phyloP scores from a whole-genome alignment of 2,329 filamentous ascomycete genomes.

The Verticillium tricorpus region DNA sequence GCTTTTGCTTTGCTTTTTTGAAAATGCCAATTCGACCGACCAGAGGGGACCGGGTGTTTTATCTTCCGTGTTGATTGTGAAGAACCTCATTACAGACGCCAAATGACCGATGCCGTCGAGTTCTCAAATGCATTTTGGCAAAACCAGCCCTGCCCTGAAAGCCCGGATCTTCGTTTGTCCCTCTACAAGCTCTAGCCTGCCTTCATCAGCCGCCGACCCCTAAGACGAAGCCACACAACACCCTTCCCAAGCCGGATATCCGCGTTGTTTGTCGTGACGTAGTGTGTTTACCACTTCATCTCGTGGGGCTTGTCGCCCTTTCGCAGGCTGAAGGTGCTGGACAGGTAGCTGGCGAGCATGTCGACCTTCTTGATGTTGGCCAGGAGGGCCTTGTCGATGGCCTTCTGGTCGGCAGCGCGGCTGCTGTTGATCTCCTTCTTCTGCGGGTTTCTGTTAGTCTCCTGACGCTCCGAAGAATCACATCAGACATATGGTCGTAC shows the following conservation, averaged over 20 bases:
- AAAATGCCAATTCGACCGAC: background rate
- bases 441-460: constrained; percentile 45
- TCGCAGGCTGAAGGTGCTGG: constrained; percentile 94
- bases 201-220: constrained; percentile 6
- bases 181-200: constrained; percentile 3
- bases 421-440: constrained; percentile 95
- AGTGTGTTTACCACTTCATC: constrained; percentile 87
- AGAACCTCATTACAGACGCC: constrained; percentile 65
- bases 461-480: too few relatives aligned
- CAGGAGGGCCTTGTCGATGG: constrained; percentile 93
- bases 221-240: constrained; percentile 5
- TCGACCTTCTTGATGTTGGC: constrained; percentile 98
- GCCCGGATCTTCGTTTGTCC: constrained; percentile 9
- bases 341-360: constrained; percentile 88
- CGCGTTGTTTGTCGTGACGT: constrained; percentile 18
- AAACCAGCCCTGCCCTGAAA: constrained; percentile 43
- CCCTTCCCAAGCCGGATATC: constrained; percentile 1
- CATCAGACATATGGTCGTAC: constrained; percentile 46
- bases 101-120: constrained; percentile 58
- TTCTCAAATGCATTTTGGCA: constrained; percentile 61
- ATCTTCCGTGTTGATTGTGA: constrained; percentile 21
- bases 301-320: constrained; percentile 99
- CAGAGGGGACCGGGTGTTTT: background rate
- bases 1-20: constrained; percentile 9
- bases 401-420: constrained; percentile 96